Percentiles rank a stretch among this genome's conserved stretches.
These are phyloP conservation scores for Phialophora chinensis DNA, from an alignment of 2,329 filamentous ascomycete genomes.

Conservation along the genomic window DNA sequence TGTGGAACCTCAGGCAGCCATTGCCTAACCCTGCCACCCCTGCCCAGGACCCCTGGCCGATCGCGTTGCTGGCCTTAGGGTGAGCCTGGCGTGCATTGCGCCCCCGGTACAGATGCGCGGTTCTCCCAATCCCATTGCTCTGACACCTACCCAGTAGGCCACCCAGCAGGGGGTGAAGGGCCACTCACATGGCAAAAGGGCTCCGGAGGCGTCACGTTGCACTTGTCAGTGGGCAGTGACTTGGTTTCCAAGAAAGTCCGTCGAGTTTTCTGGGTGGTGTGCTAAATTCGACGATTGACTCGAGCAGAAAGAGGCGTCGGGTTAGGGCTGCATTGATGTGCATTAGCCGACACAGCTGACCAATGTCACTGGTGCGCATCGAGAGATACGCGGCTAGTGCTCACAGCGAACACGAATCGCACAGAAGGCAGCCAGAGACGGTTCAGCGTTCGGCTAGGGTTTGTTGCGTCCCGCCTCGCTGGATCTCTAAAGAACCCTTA, in stretches of 20 bases:
- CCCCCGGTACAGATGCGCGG: background rate
- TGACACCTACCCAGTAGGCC: background rate
- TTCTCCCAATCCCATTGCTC: background rate
- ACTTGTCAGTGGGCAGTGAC: slow-evolving; percentile 31
- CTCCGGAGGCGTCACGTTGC: slow-evolving; percentile 27
- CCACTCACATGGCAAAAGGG: slow-evolving; percentile 10
- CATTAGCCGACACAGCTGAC: slow-evolving; percentile 11
- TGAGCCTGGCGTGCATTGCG: slow-evolving; percentile 21
- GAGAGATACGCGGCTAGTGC: slow-evolving; percentile 19
- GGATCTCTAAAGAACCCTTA: background rate
- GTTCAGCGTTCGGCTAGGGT: slow-evolving; percentile 6
- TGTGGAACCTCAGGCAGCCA: slow-evolving; percentile 16
- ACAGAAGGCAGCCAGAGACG: background rate
- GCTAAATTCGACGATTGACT: slow-evolving; percentile 31
- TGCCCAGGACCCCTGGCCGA: background rate
- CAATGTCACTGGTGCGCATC: slow-evolving; percentile 4
- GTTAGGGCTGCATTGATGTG: slow-evolving; percentile 23
- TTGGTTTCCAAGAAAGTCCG: slow-evolving; percentile 10
- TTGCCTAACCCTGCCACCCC: background rate
- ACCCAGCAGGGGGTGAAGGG: background rate
- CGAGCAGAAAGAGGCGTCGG: slow-evolving; percentile 12
- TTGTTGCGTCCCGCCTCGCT: background rate
- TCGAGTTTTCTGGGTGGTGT: slow-evolving; percentile 11
- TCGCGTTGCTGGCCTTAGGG: slow-evolving; percentile 11
- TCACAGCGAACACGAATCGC: slow-evolving; percentile 9